Evolutionary conservation across 345 rosid genomes (phyloP), one percentile per base, ranked within the genome.

Genomic region (Eucalyptus tenuipes): DNA sequence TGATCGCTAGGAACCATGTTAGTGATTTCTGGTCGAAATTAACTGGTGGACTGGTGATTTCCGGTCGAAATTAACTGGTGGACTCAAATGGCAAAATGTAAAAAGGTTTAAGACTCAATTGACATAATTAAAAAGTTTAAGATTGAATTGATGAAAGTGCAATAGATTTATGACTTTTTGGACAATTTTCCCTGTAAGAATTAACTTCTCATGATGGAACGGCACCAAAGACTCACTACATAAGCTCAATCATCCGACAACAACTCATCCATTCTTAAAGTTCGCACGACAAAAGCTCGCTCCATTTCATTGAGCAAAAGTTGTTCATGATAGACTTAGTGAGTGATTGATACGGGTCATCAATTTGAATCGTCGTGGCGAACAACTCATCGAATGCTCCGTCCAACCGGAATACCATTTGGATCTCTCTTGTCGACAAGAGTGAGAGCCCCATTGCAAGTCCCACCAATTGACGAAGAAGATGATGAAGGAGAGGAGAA

Each of bases 381-480:
- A 31, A 64, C 33, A 13, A 61, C 33, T 29, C 9, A 29, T 64
- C 17, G 37, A 31, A 64, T 64, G 71, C 37, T 14, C 11, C 86
- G 49, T 18, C 55, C 10, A 20, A 88, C 61, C 79, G 82, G 47
- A 29, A 37, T 40, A 80, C 86, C 71, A 10, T 29, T 49, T 71
- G 25, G 75, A 33, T 13, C 44, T 33, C 52, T 33, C 71, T 33
- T 81, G 86, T 71, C 59, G 47, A 24, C 75, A 31, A 47, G 86
- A 49, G 89, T 95, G 87, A 93, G 93, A 90, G 93, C 91, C 61
- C 96, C 98, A 8, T 53, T 93, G 20, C 68, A 66, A 68, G 91
- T 91, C 25, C 57, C 80, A 3, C 86, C 85, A 15, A 40, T 90
- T 29, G 81, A 86, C 75, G 91, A 91, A 47, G 90, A 89, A 10